Percentiles rank a stretch among this genome's conserved stretches.
These are phyloP conservation scores for Endothia cerciana DNA, from an alignment of 2,329 filamentous ascomycete species.

Conservation along the genomic window DNA sequence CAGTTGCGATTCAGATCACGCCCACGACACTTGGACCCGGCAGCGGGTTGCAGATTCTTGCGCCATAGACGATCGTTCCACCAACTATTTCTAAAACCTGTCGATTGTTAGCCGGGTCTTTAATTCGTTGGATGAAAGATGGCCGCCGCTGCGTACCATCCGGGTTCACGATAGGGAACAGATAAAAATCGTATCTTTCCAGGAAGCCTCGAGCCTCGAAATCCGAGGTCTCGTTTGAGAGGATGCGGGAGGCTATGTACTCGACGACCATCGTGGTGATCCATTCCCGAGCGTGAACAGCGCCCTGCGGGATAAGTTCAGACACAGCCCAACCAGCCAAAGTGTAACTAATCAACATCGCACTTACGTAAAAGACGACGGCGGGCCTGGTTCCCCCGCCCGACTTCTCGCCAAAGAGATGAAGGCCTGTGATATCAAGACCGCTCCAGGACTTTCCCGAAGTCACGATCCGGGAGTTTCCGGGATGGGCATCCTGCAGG, in stretches of 20 bases:
- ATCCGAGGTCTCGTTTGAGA: slow-evolving; percentile 48
- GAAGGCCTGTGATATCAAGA: slow-evolving; percentile 63
- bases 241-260: slow-evolving; percentile 55
- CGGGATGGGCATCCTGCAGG: slow-evolving; percentile 46
- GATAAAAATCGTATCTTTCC: slow-evolving; percentile 68
- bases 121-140: not conserved
- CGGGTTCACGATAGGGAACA: slow-evolving; percentile 66
- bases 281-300: slow-evolving; percentile 65
- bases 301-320: slow-evolving; percentile 36
- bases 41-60: slow-evolving; percentile 54
- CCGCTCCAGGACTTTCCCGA: slow-evolving; percentile 53
- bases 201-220: slow-evolving; percentile 42
- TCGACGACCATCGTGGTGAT: slow-evolving; percentile 60
- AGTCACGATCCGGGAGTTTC: slow-evolving; percentile 52
- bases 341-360: no score
- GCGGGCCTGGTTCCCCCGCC: slow-evolving; percentile 53
- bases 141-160: slow-evolving; percentile 48
- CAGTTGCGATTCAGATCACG: slow-evolving; percentile 61
- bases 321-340: no score
- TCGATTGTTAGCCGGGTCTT: not conserved
- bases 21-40: slow-evolving; percentile 47
- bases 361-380: slow-evolving; percentile 53
- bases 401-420: slow-evolving; percentile 52
- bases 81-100: slow-evolving; percentile 59
- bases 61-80: slow-evolving; percentile 65